Conservation (phyloP, 164 flowering plant genomes). For the Umbilicus rupestris region DNA sequence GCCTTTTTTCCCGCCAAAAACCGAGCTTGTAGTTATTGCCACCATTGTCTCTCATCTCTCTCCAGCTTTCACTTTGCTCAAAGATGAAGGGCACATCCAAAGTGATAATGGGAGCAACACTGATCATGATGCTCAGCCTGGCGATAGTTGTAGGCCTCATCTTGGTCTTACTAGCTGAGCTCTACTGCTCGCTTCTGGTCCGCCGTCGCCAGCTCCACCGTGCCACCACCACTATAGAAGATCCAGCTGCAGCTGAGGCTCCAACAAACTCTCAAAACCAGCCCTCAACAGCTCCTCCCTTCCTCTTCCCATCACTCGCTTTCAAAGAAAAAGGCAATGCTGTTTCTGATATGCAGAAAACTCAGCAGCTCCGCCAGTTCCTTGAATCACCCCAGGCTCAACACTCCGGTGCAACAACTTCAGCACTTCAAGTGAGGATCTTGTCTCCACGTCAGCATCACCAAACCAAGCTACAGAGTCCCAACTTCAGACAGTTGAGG, state of each 20-base stretch:
- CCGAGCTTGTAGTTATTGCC: no score
- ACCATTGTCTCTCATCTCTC: not conserved
- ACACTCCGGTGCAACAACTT: slow-evolving; percentile 12
- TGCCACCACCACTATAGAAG: slow-evolving; percentile 10
- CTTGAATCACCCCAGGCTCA: slow-evolving; percentile 15
- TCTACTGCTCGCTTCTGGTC: slow-evolving; percentile 70
- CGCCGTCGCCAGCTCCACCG: slow-evolving; percentile 33
- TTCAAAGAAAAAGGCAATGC: slow-evolving; percentile 14
- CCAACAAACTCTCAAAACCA: slow-evolving; percentile 4
- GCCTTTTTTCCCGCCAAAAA: not conserved
- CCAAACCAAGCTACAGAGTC: slow-evolving; percentile 3
- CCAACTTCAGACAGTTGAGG: not conserved
- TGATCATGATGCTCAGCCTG: slow-evolving; percentile 49
- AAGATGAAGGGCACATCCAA: slow-evolving; percentile 56
- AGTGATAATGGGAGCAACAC: slow-evolving; percentile 63
- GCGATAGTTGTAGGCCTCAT: slow-evolving; percentile 50
- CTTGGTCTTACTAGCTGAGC: slow-evolving; percentile 65
- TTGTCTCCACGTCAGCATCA: slow-evolving; percentile 17
- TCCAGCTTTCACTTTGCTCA: no score
- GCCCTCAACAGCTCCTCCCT: slow-evolving; percentile 15
- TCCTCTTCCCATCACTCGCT: slow-evolving; percentile 39
- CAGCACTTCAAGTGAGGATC: slow-evolving; percentile 17
- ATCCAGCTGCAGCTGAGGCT: slow-evolving; percentile 12
- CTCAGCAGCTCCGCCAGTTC: slow-evolving; percentile 16
- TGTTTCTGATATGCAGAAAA: slow-evolving; percentile 15